Conservation (phyloP, 495 filamentous ascomycete genomes). For the Penicillium simplicissimum region DNA sequence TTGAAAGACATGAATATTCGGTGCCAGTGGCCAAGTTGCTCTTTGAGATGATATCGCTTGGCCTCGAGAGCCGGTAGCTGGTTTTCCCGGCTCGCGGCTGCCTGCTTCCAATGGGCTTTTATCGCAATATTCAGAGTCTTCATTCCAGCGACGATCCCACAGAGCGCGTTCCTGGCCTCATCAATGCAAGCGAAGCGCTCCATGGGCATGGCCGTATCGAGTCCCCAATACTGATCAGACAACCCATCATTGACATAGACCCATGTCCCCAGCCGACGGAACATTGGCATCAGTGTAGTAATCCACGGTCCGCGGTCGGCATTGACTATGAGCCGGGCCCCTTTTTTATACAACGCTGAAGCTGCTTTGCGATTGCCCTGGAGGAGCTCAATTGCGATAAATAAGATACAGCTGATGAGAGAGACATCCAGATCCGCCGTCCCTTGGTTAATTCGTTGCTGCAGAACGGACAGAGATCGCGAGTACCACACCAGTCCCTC, state of each 20-base stretch:
- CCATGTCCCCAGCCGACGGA: conserved; percentile 21
- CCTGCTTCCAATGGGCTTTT: conserved; percentile 9
- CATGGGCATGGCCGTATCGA: not conserved
- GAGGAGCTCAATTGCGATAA: conserved; percentile 55
- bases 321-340: conserved; percentile 22
- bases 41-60: conserved; percentile 7
- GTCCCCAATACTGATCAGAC: not conserved
- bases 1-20: conserved; percentile 7
- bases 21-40: conserved; percentile 16
- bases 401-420: conserved; percentile 53
- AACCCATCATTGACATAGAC: conserved; percentile 9
- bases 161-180: conserved; percentile 23
- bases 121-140: conserved; percentile 16
- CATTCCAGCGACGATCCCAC: conserved; percentile 19
- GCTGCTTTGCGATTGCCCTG: conserved; percentile 49
- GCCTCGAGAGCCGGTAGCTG: not conserved
- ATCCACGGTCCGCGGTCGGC: conserved; percentile 1
- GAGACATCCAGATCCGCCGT: conserved; percentile 38
- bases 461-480: conserved; percentile 53
- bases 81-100: not conserved
- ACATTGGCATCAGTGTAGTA: conserved; percentile 17
- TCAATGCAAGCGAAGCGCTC: conserved; percentile 7
- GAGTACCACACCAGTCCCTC: conserved; percentile 45
- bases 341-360: conserved; percentile 43
- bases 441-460: conserved; percentile 41